phyloP scores from a whole-genome alignment of 345 rosid genomes.

The Carallia brachiata region DNA sequence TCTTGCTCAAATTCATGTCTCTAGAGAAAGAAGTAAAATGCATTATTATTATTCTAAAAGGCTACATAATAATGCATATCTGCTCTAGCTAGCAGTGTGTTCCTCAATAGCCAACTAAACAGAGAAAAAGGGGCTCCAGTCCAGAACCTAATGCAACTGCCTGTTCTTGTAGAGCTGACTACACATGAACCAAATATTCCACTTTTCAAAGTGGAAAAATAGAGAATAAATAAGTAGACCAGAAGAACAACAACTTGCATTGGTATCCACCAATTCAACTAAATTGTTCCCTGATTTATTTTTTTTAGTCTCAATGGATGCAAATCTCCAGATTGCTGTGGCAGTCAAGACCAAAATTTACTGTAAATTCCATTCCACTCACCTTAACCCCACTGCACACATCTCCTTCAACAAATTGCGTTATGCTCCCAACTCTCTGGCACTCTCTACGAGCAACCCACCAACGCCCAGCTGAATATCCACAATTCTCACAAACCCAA shows the following conservation, averaged over 20 bases:
- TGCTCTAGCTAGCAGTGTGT: not conserved
- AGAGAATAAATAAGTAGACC: not conserved
- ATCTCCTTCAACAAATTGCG: conserved; percentile 40
- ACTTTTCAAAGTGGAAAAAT: not conserved
- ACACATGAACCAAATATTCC: not conserved
- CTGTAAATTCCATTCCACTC: conserved; percentile 39
- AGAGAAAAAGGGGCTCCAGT: no score
- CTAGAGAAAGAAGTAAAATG: no score
- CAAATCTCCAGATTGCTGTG: conserved; percentile 38
- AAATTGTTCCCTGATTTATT: conserved; percentile 58
- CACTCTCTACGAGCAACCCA: conserved; percentile 81
- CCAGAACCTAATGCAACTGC: no score
- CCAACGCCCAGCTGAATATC: conserved; percentile 74
- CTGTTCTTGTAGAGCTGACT: no score
- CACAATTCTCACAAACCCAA: conserved; percentile 81
- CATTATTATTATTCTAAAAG: no score
- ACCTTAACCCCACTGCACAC: conserved; percentile 25
- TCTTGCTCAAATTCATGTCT: no score
- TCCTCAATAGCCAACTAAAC: no score
- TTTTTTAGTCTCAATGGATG: conserved; percentile 55
- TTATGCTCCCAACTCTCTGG: conserved; percentile 51
- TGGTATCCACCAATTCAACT: conserved; percentile 61
- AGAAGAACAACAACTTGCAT: conserved; percentile 42
- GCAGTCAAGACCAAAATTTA: conserved; percentile 63
- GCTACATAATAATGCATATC: not conserved